Base-by-base conservation (phyloP, 2,329 filamentous ascomycete genomes). In the Stagonosporopsis chrysanthemi region DNA sequence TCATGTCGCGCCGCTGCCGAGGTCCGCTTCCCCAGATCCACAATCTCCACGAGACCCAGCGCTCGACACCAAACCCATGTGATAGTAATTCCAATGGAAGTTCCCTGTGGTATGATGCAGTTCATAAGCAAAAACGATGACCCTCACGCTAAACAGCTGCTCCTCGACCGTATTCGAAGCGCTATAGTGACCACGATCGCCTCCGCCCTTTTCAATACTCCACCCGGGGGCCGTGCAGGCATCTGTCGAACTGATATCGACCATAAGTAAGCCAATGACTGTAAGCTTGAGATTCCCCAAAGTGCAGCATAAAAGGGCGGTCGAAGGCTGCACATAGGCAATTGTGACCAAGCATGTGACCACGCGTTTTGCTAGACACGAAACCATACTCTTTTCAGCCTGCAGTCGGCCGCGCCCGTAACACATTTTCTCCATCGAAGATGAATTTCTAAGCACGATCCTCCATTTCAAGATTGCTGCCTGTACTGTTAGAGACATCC, bases 1-100 rank as follows among this genome's bases (percentile, higher is more conserved):
- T 71, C 63, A 69, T 67, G 62, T 59, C 54, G 54, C 48, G 54
- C 51, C 55, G 62, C 66, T 73, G 68, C 73, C 73, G 73, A 75
- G 72, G 73, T 74, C 60, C 67, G 50, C 47, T 62, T 56, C 58
- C 62, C 61, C 60, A 51, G 41, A 48, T 36, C 44, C 54, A 48
- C 38, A 29, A 49, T 31, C 26, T 56, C 46, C 41, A 26, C 36
- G 12, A n/a, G 7, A 11, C 38, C 31, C 47, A 47, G 42, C 38
- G 33, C 38, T 44, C 48, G n/a, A 43, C 53, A 45, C 41, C 31
- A 19, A 36, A 29, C 36, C 40, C 58, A 52, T 48, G 54, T 52
- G 45, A 58, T 19, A 50, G 14, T 35, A 22, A 17, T 12, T 39
- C 7, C 24, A 17, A 12, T 24, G 23, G 22, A 12, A 8, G 2